Base-by-base conservation (phyloP, 2,329 filamentous ascomycete species). In the Ilyonectria sp. region DNA sequence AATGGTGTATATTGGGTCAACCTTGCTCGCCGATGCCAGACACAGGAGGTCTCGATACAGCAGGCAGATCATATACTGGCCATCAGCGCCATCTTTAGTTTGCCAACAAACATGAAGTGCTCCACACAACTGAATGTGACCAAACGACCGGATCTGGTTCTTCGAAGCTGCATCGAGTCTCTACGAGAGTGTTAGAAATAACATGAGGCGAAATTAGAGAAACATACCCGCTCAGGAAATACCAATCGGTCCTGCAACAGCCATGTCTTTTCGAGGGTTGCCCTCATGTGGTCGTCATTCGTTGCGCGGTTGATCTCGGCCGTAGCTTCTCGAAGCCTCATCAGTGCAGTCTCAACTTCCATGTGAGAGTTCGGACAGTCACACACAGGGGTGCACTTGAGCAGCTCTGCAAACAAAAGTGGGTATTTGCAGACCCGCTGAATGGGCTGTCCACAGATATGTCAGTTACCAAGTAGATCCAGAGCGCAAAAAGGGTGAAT, bases 391-490 rank as follows among this genome's bases (percentile, higher is more conserved):
- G 95, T 98, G 71, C 92, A 88, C 75, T 92, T 95, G 67, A 95
- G 86, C 9, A 99, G 85, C 75, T 98, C 94, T 6, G 90, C 87
- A 75, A 98, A 95, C 2, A 98, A 84, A 4, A 99, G 84, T 11
- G 94, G 94, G 77, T 98, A 98, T 82, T 93, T 94, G 83, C 94
- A 97, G 23, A 98, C 89, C 62, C 95, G 89, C 81, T 99, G 95
- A 21, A 98, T 95, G 0, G 95, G 96, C 93, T 97, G 61, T 19
- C 44, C 21, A 31, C 6, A 21, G n/a, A 17, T 23, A 26, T 2
- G 31, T 53, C n/a, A 53, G 50, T 44, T 40, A 53, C 68, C 9
- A 71, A 60, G 17, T 31, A 23, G 9, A 4, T 53, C n/a, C n/a
- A 37, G 26, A 31, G 2, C 33, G 6, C 1, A 13, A 44, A 23